A percentile compares a stretch with the other conserved stretches of the same genome.
phyloP scores from a whole-genome alignment of 2,329 filamentous ascomycete genomes.

The Sarocladium brachiariae region DNA sequence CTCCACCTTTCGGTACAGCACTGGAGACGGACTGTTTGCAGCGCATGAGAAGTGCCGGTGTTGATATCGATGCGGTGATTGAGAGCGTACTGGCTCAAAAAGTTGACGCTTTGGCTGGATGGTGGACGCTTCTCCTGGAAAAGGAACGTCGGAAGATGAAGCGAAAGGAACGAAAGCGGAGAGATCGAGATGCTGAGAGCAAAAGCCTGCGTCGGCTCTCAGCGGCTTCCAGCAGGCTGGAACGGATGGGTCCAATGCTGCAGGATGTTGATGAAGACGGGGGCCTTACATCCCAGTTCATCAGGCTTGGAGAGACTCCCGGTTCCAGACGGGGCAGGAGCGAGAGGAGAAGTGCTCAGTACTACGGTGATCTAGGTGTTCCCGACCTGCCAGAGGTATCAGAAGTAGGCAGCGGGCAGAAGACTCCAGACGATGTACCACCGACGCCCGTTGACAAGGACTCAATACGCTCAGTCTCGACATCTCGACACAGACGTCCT shows the following conservation, averaged over 20 bases:
- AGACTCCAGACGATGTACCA: slow-evolving; percentile 40
- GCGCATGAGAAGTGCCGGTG: slow-evolving; percentile 86
- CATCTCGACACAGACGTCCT: slow-evolving; percentile 67
- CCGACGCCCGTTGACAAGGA: slow-evolving; percentile 76
- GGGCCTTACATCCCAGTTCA: slow-evolving; percentile 38
- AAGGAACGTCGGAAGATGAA: slow-evolving; percentile 87
- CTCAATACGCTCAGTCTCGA: slow-evolving; percentile 66
- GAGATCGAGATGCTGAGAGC: slow-evolving; percentile 74
- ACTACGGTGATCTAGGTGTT: slow-evolving; percentile 54
- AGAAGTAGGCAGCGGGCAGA: slow-evolving; percentile 47
- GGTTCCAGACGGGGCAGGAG: slow-evolving; percentile 65
- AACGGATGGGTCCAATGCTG: slow-evolving; percentile 70
- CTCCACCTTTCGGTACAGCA: slow-evolving; percentile 74
- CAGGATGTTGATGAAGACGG: slow-evolving; percentile 76
- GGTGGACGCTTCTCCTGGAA: slow-evolving; percentile 92
- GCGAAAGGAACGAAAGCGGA: slow-evolving; percentile 73
- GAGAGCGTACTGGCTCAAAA: slow-evolving; percentile 87
- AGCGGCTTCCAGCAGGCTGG: slow-evolving; percentile 79
- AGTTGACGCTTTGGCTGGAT: slow-evolving; percentile 85
- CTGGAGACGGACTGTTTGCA: slow-evolving; percentile 88
- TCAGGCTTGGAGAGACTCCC: slow-evolving; percentile 35
- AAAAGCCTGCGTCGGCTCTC: slow-evolving; percentile 77
- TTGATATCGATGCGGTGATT: slow-evolving; percentile 89
- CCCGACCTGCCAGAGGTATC: slow-evolving; percentile 73
- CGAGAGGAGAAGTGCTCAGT: slow-evolving; percentile 65